Evolutionary conservation across 345 rosid species (phyloP).

Genomic region (Bruguiera sexangula): DNA sequence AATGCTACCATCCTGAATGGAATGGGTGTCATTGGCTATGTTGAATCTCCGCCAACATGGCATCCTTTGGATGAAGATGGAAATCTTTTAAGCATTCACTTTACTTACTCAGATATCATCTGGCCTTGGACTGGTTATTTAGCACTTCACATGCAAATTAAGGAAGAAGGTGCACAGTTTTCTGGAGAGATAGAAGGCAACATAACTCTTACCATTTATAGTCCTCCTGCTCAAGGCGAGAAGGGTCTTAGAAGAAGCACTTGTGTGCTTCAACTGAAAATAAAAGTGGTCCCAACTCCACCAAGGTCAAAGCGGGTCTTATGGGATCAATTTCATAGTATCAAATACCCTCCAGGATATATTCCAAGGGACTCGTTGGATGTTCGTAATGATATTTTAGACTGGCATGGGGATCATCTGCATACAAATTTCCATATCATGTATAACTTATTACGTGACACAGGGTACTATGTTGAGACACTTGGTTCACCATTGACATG

Average conservation of each 20-base stretch:
- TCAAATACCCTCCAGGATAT: slow-evolving; percentile 97
- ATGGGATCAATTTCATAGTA: slow-evolving; percentile 98
- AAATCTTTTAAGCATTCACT: slow-evolving; percentile 76
- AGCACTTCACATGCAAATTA: slow-evolving; percentile 95
- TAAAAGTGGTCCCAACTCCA: slow-evolving; percentile 86
- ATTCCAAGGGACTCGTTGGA: slow-evolving; percentile 98
- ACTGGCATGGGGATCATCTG: slow-evolving; percentile 99
- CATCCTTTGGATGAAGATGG: slow-evolving; percentile 85
- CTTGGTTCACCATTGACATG: slow-evolving; percentile 98
- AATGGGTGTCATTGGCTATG: slow-evolving; percentile 89
- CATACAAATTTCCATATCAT: slow-evolving; percentile 92
- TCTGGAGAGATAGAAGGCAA: slow-evolving; percentile 84
- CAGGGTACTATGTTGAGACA: slow-evolving; percentile 88
- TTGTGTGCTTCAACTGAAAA: slow-evolving; percentile 74
- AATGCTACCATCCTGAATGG: slow-evolving; percentile 92
- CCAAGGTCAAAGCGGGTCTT: slow-evolving; percentile 78
- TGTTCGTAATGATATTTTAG: slow-evolving; percentile 95
- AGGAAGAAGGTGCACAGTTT: slow-evolving; percentile 91
- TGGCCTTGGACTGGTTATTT: slow-evolving; percentile 99
- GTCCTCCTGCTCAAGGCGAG: slow-evolving; percentile 81
- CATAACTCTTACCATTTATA: slow-evolving; percentile 59
- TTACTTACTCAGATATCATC: slow-evolving; percentile 73
- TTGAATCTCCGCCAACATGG: slow-evolving; percentile 85
- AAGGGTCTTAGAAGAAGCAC: slow-evolving; percentile 54
- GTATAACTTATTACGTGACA: slow-evolving; percentile 91